Percentiles rank a stretch among this genome's conserved stretches.
phyloP scores from a whole-genome alignment of 2,329 filamentous ascomycete genomes.

The Colletotrichum camelliae region DNA sequence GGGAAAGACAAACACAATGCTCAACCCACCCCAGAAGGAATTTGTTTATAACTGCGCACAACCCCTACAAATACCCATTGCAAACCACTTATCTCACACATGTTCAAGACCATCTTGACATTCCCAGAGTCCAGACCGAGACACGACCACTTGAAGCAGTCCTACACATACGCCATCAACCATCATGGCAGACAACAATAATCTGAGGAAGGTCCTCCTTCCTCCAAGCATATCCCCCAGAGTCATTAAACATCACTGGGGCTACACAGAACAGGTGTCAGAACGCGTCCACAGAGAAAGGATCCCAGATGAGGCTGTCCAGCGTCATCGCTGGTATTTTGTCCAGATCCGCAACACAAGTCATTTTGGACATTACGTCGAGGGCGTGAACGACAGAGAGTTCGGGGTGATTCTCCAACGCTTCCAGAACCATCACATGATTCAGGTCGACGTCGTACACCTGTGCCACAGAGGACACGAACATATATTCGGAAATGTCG shows the following conservation, averaged over 20 bases:
- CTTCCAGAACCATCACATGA: neutral
- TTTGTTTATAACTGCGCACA: neutral
- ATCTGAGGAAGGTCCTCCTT: neutral
- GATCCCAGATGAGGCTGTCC: accelerated
- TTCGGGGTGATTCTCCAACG: accelerated
- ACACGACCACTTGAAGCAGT: neutral
- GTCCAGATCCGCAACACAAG: accelerated
- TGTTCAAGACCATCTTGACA: neutral
- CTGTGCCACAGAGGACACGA: accelerated
- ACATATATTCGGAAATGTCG: neutral
- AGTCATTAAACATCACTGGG: neutral
- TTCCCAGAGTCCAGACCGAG: neutral
- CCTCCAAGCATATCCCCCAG: no score
- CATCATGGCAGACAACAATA: neutral
- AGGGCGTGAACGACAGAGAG: neutral
- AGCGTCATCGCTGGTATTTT: neutral
- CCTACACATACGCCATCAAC: neutral
- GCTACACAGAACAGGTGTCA: neutral
- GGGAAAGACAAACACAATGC: neutral
- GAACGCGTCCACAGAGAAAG: no score
- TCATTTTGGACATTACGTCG: neutral
- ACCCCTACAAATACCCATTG: neutral
- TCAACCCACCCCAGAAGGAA: neutral
- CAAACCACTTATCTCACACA: neutral
- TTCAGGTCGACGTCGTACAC: neutral